phyloP scores from a whole-genome alignment of 2,329 filamentous ascomycete species.

The Fusarium coicis region DNA sequence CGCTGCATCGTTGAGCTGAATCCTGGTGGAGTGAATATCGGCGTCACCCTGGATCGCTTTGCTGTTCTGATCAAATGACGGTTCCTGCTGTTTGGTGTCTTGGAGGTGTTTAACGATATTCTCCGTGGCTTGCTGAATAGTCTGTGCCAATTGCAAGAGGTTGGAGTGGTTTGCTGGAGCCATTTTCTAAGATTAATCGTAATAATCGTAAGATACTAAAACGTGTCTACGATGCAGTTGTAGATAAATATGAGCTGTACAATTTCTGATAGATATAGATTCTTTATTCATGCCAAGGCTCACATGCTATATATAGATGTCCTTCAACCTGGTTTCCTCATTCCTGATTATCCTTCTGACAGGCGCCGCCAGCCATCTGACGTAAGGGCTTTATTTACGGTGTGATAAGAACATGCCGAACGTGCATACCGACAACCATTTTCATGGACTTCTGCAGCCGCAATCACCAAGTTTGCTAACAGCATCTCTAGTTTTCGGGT shows the following conservation, averaged over 20 bases:
- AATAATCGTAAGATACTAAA: no score
- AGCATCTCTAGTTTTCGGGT: neutral
- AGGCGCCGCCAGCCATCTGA: neutral
- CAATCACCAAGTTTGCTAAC: neutral
- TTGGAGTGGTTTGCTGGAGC: neutral
- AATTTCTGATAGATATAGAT: no score
- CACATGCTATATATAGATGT: neutral
- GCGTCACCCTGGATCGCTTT: neutral
- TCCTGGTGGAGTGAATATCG: neutral
- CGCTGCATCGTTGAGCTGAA: neutral
- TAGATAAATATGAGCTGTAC: no score
- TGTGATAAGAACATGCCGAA: neutral
- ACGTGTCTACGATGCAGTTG: fast-evolving
- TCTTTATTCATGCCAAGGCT: neutral
- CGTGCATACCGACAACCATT: neutral
- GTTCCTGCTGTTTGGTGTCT: neutral
- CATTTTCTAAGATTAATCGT: neutral
- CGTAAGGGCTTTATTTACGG: neutral
- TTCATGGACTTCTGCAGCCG: neutral
- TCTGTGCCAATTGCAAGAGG: neutral
- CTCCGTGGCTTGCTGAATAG: neutral
- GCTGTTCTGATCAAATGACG: neutral
- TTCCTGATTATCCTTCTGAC: neutral
- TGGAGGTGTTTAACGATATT: neutral
- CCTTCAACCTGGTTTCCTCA: fast-evolving